Base-by-base conservation (phyloP, 2,329 filamentous ascomycete species). In the Cladophialophora carrionii region DNA sequence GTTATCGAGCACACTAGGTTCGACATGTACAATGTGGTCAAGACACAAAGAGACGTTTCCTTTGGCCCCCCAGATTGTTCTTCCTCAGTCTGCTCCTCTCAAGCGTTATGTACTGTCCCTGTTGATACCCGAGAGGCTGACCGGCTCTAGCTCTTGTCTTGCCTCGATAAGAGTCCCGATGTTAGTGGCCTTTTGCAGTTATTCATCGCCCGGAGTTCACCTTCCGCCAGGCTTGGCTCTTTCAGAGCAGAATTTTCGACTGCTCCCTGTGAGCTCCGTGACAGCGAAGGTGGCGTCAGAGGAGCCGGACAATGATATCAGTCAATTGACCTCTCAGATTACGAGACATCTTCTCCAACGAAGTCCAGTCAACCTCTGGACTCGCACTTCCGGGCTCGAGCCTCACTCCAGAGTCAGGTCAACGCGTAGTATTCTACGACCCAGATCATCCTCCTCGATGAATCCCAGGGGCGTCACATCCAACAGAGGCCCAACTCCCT, bases 351-450 rank as follows among this genome's bases (percentile, higher is more conserved):
- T 24, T 26, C 22, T 20, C 20, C 48, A 20, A 51, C 20, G 24
- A 20, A 10, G 29, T 12, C 17, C 29, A 2, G 9, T n/a, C 31
- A 34, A 37, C 12, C n/a, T n/a, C 1, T 34, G 5, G 22, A 9
- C 8, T 52, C 2, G 4, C 3, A 54, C 12, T 32, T 34, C n/a
- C 17, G 17, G 4, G 6, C 12, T 49, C 7, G 24, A 24, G 43
- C n/a, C 24, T 63, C 24, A 53, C n/a, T 29, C 20, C 48, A 63
- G 54, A 7, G 20, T 53, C 26, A 64, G 41, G 53, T 60, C 34
- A n/a, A 67, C 53, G 52, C 52, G 58, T 37, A 64, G n/a, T 31
- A 49, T 67, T 9, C 61, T 52, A 54, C 56, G 56, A 10, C 53
- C 56, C 32, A 7, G 26, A 7, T 41, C 29, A 20, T 67, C 61